Base-by-base conservation (phyloP, 106 monocot species). In the Ottelia alismoides region DNA sequence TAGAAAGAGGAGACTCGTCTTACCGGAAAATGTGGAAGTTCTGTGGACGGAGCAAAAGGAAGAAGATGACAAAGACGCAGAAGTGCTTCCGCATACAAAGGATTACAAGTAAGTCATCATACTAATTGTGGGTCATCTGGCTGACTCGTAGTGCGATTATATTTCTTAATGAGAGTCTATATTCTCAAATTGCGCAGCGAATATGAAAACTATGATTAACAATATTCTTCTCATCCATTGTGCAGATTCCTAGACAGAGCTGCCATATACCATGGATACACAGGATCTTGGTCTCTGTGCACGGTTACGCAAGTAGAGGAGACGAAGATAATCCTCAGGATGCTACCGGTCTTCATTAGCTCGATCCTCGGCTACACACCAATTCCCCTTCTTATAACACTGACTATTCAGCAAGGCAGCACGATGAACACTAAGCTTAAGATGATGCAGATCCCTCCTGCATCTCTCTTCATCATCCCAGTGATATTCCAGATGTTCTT, bases 161-260 rank as follows among this genome's bases (percentile, higher is more conserved):
- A n/a, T n/a, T n/a, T n/a, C n/a, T n/a, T n/a, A n/a, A n/a, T n/a
- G n/a, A n/a, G n/a, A n/a, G n/a, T n/a, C n/a, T n/a, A n/a, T n/a
- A n/a, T n/a, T n/a, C n/a, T n/a, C n/a, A n/a, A n/a, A n/a, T n/a
- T n/a, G n/a, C n/a, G n/a, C n/a, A n/a, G n/a, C n/a, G n/a, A n/a
- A n/a, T n/a, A n/a, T n/a, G n/a, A n/a, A n/a, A n/a, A n/a, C n/a
- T n/a, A n/a, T n/a, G n/a, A n/a, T n/a, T n/a, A n/a, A n/a, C n/a
- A n/a, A n/a, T n/a, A n/a, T n/a, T n/a, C n/a, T n/a, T n/a, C n/a
- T n/a, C n/a, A n/a, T n/a, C n/a, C n/a, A n/a, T n/a, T n/a, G n/a
- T n/a, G n/a, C n/a, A 43, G 40, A 16, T 43, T 43, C 40, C 52
- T 52, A 20, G 52, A 52, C 4, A 52, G 25, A 25, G 52, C 52